Evolutionary conservation across 805 yeast species (phyloP).

Genomic region (Naumovozyma castellii): DNA sequence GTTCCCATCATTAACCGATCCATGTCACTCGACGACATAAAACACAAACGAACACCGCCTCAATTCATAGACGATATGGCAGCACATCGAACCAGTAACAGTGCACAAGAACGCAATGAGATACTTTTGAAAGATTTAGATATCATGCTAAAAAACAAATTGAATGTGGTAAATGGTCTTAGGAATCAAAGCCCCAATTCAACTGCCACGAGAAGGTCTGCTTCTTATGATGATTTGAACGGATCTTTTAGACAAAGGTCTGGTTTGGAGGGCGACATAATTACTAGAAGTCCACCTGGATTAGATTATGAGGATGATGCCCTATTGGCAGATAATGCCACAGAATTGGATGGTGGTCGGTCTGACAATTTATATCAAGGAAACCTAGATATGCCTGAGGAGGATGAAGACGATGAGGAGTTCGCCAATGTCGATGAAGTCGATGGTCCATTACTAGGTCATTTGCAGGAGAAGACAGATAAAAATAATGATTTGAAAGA

Average conservation of each 20-base stretch:
- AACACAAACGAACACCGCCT: conserved; percentile 4
- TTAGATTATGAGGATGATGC: conserved; percentile 9
- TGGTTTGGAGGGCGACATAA: conserved; percentile 13
- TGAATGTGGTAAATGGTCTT: conserved; percentile 7
- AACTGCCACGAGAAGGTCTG: neutral
- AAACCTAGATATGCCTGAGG: conserved; percentile 13
- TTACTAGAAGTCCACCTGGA: conserved; percentile 4
- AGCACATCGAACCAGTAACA: neutral
- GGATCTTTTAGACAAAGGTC: conserved; percentile 6
- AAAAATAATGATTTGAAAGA: conserved; percentile 10
- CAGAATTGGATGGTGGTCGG: neutral
- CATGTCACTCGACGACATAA: conserved; percentile 12
- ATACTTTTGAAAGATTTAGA: conserved; percentile 18
- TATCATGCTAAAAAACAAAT: conserved; percentile 16
- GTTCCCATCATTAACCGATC: conserved; percentile 5
- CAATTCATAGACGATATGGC: conserved; percentile 11
- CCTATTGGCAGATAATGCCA: neutral
- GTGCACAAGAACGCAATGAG: conserved; percentile 8
- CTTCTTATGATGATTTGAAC: neutral
- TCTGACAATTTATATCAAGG: conserved; percentile 2
- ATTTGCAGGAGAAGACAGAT: conserved; percentile 4
- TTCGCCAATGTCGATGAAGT: conserved; percentile 31
- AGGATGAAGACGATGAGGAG: conserved; percentile 24
- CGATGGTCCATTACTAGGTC: conserved; percentile 25
- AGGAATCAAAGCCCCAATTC: neutral